Evolutionary conservation across 1,139 yeast genomes (phyloP), one percentile per base, ranked within the genome.

Genomic region (Zygoascus sp.): DNA sequence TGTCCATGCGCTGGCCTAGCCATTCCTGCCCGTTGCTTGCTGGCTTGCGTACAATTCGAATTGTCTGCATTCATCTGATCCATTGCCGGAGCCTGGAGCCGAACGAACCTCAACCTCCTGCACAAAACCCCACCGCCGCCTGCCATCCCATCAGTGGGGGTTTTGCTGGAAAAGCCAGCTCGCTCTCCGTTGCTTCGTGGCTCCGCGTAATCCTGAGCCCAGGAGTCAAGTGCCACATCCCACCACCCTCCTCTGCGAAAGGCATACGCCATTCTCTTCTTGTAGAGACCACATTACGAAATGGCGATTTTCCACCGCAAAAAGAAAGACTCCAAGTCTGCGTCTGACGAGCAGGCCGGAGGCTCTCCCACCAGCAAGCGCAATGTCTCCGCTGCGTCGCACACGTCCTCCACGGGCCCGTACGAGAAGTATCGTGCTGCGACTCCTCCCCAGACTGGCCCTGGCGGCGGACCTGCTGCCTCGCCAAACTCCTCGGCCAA

Each of bases 291-390:
- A 30, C 34, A 3, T 30, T 16, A 4, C 15, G 11, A 13, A 17
- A 40, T 40, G 43, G 36, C 43, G 17, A 40, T 40, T 20, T 40
- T 40, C 20, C 22, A 40, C 17, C 43, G 43, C 27, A 40, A 40
- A 30, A 40, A 40, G 19, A 40, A 40, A 27, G 39, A 35, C 21
- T 22, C 41, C 21, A 38, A 28, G 19, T 25, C 28, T 3, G 21
- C 22, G 20, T 20, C 35, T 5, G 36, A 40, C 19, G 35, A 22
- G 9, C 22, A 21, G 25, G 27, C 25, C 25, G 11, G 39, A 3
- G 13, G 25, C 17, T 20, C 36, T 28, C 37, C 35, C 13, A 30
- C 17, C 2, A 22, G 36, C 19, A 40, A 40, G 30, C 27, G 43
- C 34, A 30, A 30, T 30, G 43, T 28, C 20, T 40, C 43, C 6